These are phyloP conservation scores for Mycena galopus DNA, from an alignment of 768 basidiomycete species.

Conservation along the genomic window DNA sequence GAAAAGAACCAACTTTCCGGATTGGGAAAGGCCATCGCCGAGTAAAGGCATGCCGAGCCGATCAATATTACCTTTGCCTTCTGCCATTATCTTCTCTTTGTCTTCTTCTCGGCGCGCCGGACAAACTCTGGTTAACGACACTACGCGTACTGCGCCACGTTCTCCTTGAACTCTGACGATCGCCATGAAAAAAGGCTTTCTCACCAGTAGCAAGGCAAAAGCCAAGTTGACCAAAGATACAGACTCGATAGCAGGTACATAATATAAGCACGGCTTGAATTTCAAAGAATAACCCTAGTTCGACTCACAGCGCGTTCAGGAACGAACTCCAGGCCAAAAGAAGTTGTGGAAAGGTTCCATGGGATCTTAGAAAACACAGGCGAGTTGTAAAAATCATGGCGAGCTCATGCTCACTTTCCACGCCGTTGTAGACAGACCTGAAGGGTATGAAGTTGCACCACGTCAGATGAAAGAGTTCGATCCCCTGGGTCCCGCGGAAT, in stretches of 20 bases:
- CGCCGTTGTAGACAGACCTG: not conserved
- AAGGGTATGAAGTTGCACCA: constrained; percentile 1
- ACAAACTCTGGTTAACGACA: no score
- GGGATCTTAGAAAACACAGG: constrained; percentile 12
- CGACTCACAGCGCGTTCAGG: not conserved
- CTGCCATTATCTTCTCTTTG: no score
- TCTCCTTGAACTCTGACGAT: not conserved
- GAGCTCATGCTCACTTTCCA: not conserved
- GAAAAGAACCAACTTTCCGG: no score
- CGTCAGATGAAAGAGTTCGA: not conserved
- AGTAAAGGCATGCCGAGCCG: no score
- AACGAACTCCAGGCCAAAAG: not conserved
- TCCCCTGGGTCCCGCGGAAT: not conserved
- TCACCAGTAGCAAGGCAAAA: constrained; percentile 19
- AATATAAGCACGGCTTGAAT: constrained; percentile 21
- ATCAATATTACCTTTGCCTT: no score
- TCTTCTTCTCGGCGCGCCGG: no score
- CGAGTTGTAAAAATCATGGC: not conserved
- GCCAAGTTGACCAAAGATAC: constrained; percentile 16
- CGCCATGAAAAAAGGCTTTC: constrained; percentile 28
- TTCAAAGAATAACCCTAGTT: not conserved
- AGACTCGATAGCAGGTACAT: constrained; percentile 7
- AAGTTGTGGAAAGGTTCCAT: not conserved
- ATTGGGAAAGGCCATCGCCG: no score
- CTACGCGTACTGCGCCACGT: no score